phyloP scores from a whole-genome alignment of 257 asterid species.

The Nicotiana tomentosiformis region DNA sequence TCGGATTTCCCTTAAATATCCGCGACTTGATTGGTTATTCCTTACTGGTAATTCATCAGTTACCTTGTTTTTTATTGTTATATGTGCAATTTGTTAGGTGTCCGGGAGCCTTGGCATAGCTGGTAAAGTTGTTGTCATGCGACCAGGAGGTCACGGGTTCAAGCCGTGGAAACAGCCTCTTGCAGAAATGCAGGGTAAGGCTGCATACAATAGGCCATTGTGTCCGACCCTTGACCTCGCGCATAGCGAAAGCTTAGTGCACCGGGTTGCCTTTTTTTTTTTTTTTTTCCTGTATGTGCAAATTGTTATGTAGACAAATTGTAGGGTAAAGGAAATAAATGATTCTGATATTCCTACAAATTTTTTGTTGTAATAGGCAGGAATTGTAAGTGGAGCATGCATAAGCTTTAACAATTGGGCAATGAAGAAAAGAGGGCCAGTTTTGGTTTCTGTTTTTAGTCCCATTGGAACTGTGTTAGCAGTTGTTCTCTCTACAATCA shows the following conservation, averaged over 20 bases:
- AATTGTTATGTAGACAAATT: not conserved
- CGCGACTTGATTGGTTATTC: constrained; percentile 45
- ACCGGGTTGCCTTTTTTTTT: too few species aligned
- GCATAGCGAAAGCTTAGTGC: too few species aligned
- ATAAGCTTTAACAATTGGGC: constrained; percentile 81
- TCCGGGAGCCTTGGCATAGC: too few species aligned
- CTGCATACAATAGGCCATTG: too few species aligned
- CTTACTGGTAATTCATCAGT: constrained; percentile 38
- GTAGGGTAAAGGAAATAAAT: not conserved
- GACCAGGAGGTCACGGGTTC: too few species aligned
- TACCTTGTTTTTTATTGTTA: not conserved
- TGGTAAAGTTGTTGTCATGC: too few species aligned
- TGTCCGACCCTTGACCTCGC: too few species aligned
- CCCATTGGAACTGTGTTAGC: constrained; percentile 76
- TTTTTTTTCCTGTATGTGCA: too few species aligned
- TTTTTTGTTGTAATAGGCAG: constrained; percentile 37
- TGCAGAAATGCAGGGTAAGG: too few species aligned
- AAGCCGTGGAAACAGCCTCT: too few species aligned
- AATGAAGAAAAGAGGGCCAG: constrained; percentile 82
- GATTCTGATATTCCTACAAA: not conserved
- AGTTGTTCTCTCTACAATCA: constrained; percentile 42
- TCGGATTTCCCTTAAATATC: constrained; percentile 46
- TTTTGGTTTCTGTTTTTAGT: constrained; percentile 67
- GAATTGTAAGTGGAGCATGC: constrained; percentile 56
- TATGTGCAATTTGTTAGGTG: too few species aligned